Conservation (phyloP, 208 protist genomes). For the Leptomonas pyrrhocoris region DNA sequence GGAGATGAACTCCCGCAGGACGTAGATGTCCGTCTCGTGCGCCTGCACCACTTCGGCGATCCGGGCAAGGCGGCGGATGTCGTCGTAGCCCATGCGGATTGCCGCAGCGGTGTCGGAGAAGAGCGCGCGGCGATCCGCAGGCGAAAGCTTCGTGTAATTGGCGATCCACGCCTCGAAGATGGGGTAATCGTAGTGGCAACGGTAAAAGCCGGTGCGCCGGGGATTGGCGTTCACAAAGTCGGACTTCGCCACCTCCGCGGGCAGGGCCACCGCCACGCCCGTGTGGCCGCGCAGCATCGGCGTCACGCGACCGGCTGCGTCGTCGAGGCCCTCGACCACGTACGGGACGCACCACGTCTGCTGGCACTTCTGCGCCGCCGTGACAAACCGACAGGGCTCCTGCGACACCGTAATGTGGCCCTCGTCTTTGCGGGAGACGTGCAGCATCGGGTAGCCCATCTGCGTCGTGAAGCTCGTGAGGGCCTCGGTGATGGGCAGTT, state of each 20-base stretch:
- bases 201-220: slow-evolving; percentile 79
- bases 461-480: slow-evolving; percentile 94
- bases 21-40: slow-evolving; percentile 55
- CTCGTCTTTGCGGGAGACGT: slow-evolving; percentile 41
- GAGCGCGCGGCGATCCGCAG: slow-evolving; percentile 59
- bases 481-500: slow-evolving; percentile 78
- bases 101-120: slow-evolving; percentile 77
- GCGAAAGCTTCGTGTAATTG: slow-evolving; percentile 47
- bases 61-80: slow-evolving; percentile 48
- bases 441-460: slow-evolving; percentile 93
- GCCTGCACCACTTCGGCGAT: slow-evolving; percentile 43
- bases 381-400: slow-evolving; percentile 70
- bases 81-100: slow-evolving; percentile 79
- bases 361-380: slow-evolving; percentile 25
- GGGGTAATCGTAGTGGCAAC: slow-evolving; percentile 79
- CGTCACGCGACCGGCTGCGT: slow-evolving; percentile 36
- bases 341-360: slow-evolving; percentile 76
- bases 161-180: slow-evolving; percentile 56
- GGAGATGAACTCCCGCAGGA: slow-evolving; percentile 57
- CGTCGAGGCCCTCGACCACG: slow-evolving; percentile 52
- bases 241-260: slow-evolving; percentile 30
- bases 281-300: slow-evolving; percentile 55
- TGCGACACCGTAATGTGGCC: slow-evolving; percentile 31
- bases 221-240: slow-evolving; percentile 75
- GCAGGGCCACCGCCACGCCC: slow-evolving; percentile 49